These are phyloP conservation scores for Scedosporium apiospermum DNA, from an alignment of 2,329 filamentous ascomycete genomes.

Conservation along the genomic window DNA sequence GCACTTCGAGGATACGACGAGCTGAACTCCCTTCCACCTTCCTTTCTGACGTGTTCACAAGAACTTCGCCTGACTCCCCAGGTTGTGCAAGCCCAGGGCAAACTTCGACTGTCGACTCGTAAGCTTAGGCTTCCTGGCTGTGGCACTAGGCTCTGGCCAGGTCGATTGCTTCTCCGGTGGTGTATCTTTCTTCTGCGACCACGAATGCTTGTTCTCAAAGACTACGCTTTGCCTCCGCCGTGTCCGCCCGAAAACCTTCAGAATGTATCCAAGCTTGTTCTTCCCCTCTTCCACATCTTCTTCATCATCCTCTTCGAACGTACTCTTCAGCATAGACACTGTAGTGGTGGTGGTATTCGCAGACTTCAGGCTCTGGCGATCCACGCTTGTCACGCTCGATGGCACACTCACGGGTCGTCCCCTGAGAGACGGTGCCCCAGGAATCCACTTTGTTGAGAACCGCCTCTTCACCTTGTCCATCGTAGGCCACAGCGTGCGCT, in stretches of 20 bases:
- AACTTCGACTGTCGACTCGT: not conserved
- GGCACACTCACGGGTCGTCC: not conserved
- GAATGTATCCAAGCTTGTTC: not conserved
- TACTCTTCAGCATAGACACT: not conserved
- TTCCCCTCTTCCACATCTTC: not conserved
- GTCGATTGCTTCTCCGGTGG: not conserved
- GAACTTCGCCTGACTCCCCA: slow-evolving; percentile 11
- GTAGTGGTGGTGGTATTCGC: not conserved
- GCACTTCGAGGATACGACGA: slow-evolving; percentile 1
- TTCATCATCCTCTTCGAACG: not conserved
- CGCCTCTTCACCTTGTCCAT: not conserved
- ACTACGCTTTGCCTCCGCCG: not conserved
- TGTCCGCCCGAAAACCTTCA: not conserved
- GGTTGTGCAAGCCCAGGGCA: slow-evolving; percentile 4
- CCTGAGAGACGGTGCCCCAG: not conserved
- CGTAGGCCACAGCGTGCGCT: not conserved
- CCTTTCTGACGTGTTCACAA: not conserved
- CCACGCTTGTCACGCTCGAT: not conserved
- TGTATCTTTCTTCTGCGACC: not conserved
- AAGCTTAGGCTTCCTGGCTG: not conserved
- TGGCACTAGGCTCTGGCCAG: not conserved
- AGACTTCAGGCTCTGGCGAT: no score
- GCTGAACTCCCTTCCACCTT: not conserved
- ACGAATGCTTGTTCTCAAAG: not conserved
- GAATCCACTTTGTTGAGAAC: not conserved